These are phyloP conservation scores for Ceratorhiza oryzae-sativae DNA, from an alignment of 1,284 basidiomycete genomes.

Conservation along the genomic window DNA sequence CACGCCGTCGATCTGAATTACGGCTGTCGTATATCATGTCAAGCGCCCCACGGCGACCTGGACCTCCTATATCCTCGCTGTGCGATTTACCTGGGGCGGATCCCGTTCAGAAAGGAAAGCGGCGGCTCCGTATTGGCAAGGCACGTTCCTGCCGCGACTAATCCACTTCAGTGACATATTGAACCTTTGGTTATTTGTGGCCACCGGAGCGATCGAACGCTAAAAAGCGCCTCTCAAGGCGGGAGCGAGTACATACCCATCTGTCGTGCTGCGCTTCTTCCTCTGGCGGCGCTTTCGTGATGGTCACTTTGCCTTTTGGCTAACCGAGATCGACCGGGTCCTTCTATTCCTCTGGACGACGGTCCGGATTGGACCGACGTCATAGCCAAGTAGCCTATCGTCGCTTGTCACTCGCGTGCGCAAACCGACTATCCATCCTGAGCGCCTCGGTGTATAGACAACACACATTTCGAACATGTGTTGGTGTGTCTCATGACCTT, in stretches of 20 bases:
- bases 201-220: background rate
- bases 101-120: background rate
- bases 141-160: background rate
- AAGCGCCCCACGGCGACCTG: background rate
- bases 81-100: background rate
- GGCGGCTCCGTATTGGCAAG: background rate
- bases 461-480: background rate
- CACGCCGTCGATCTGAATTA: background rate
- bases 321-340: background rate
- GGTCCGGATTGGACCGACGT: background rate
- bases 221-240: background rate
- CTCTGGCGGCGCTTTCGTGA: background rate
- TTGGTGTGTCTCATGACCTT: constrained; percentile 5
- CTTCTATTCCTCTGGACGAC: background rate
- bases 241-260: background rate
- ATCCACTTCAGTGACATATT: constrained; percentile 8
- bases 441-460: background rate
- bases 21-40: background rate
- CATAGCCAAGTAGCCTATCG: background rate
- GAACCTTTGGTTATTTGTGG: background rate
- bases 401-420: background rate
- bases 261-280: background rate
- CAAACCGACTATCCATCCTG: background rate
- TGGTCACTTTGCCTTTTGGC: background rate
- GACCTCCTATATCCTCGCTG: background rate